phyloP scores from a whole-genome alignment of 768 basidiomycete species.

The Suillus fuscotomentosus region DNA sequence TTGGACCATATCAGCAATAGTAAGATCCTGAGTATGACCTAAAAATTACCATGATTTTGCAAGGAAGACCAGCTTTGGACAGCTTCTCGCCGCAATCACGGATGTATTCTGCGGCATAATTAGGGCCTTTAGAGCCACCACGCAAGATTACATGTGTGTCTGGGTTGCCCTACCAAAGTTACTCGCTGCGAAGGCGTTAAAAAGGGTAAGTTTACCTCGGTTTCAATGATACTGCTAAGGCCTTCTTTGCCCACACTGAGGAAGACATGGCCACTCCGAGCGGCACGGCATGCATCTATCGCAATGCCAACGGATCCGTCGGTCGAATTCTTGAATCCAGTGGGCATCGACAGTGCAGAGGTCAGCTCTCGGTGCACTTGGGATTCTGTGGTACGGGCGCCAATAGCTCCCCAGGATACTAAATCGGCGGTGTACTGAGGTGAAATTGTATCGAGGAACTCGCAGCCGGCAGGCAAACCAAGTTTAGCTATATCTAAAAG shows the following conservation, averaged over 20 bases:
- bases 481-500: slow-evolving; percentile 88
- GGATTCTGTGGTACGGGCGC: slow-evolving; percentile 88
- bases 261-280: slow-evolving; percentile 90
- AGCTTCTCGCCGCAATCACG: slow-evolving; percentile 73
- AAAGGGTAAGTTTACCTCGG: slow-evolving; percentile 50
- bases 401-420: slow-evolving; percentile 95
- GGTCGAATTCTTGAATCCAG: slow-evolving; percentile 98
- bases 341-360: slow-evolving; percentile 89
- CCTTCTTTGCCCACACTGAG: slow-evolving; percentile 97
- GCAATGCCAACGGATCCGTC: slow-evolving; percentile 92
- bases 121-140: slow-evolving; percentile 87
- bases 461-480: slow-evolving; percentile 94
- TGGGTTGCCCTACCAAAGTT: slow-evolving; percentile 66
- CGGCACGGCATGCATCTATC: slow-evolving; percentile 93
- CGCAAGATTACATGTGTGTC: slow-evolving; percentile 94
- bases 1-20: not conserved
- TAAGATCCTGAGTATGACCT: not conserved
- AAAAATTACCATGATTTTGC: slow-evolving; percentile 79
- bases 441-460: slow-evolving; percentile 81
- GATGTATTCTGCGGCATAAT: slow-evolving; percentile 81
- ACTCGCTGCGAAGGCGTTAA: not conserved
- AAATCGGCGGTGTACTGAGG: slow-evolving; percentile 94
- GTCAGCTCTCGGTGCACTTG: slow-evolving; percentile 90
- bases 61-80: slow-evolving; percentile 70
- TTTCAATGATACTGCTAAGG: slow-evolving; percentile 91